These are phyloP conservation scores for Botrytis deweyae DNA, from an alignment of 2,329 filamentous ascomycete genomes.

Conservation along the genomic window DNA sequence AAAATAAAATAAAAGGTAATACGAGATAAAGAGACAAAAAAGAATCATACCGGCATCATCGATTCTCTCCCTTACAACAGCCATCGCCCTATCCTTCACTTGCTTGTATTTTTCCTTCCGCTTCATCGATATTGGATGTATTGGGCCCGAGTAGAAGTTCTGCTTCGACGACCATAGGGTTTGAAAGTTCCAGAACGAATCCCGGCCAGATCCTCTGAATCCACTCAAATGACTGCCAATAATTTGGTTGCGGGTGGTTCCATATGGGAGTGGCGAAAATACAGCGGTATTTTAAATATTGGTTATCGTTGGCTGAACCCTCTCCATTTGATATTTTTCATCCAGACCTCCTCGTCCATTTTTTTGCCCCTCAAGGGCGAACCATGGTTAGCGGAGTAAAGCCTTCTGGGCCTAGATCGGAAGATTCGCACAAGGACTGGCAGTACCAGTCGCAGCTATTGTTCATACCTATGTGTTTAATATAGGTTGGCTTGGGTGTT, in stretches of 20 bases:
- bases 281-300: too few relatives aligned
- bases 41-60: too few relatives aligned
- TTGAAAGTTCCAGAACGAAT: too few relatives aligned
- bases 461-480: neutral
- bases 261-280: neutral
- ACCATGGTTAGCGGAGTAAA: neutral
- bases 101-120: neutral
- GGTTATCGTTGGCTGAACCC: too few relatives aligned
- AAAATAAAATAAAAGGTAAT: too few relatives aligned
- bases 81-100: neutral
- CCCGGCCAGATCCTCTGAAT: neutral
- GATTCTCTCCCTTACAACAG: neutral
- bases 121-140: neutral
- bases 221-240: neutral
- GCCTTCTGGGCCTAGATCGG: neutral
- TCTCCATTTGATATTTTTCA: neutral
- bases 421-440: neutral
- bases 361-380: neutral
- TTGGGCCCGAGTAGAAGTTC: neutral
- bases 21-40: too few relatives aligned
- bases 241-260: neutral
- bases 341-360: neutral
- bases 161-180: neutral
- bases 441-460: fast-evolving
- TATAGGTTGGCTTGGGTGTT: neutral